Percentiles rank a stretch among this genome's conserved stretches.
Evolutionary conservation across 106 monocot species (phyloP).

Genomic region (Allium fistulosum): DNA sequence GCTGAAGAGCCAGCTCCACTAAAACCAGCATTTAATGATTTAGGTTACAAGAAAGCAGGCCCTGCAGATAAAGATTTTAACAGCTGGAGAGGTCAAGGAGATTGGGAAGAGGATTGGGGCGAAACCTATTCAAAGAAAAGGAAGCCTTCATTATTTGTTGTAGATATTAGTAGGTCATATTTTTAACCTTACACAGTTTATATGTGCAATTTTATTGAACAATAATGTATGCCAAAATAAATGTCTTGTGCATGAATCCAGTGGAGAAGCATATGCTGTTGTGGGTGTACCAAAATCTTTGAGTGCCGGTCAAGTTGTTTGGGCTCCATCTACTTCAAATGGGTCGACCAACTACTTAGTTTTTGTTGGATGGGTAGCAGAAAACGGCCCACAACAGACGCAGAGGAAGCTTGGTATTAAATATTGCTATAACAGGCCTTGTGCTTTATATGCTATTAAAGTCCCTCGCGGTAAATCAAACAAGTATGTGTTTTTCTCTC

Average conservation of each 20-base stretch:
- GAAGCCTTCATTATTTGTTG: conserved; percentile 67
- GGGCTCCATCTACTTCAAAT: conserved; percentile 61
- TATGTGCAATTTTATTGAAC: neutral
- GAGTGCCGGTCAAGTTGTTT: conserved; percentile 90
- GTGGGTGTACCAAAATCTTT: conserved; percentile 57
- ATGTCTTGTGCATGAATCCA: conserved; percentile 19
- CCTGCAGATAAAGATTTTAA: conserved; percentile 52
- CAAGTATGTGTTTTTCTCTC: conserved; percentile 29
- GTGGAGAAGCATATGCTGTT: conserved; percentile 69
- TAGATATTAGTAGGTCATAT: conserved; percentile 51
- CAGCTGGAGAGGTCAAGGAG: conserved; percentile 93
- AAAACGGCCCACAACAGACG: conserved; percentile 39
- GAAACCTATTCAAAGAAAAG: conserved; percentile 90
- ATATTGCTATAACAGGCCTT: conserved; percentile 92
- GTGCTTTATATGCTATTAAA: conserved; percentile 61
- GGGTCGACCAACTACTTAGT: conserved; percentile 34
- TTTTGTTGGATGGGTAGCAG: conserved; percentile 93
- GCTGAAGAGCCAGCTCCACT: conserved; percentile 70
- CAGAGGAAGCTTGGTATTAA: conserved; percentile 91
- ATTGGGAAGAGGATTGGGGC: conserved; percentile 97
- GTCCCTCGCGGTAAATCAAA: conserved; percentile 32
- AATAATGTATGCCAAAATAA: neutral
- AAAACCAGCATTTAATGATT: conserved; percentile 63
- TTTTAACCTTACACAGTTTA: conserved; percentile 27
- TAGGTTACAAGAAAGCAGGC: conserved; percentile 60